Evolutionary conservation across 2,329 filamentous ascomycete genomes (phyloP).

Genomic region (Metarhizium anisopliae): DNA sequence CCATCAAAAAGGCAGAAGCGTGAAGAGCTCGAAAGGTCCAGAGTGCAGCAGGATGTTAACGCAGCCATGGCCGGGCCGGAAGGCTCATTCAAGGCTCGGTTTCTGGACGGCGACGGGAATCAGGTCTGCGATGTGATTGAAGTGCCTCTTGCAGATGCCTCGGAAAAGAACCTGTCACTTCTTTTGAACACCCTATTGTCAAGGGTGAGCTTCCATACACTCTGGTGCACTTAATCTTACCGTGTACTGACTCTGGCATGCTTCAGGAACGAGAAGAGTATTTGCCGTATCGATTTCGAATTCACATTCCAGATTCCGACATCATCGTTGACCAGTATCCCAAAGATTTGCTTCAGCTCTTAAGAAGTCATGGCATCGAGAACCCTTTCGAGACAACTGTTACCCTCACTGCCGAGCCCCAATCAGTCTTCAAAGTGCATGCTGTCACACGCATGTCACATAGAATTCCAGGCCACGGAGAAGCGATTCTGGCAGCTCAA

Average conservation of each 20-base stretch:
- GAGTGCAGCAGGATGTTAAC: constrained; percentile 66
- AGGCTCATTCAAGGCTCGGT: constrained; percentile 77
- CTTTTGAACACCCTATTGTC: constrained; percentile 78
- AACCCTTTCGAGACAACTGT: constrained; percentile 49
- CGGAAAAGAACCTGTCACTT: constrained; percentile 80
- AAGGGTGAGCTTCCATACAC: constrained; percentile 38
- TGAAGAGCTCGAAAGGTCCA: constrained; percentile 61
- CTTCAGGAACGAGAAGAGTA: constrained; percentile 46
- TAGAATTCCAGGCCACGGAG: constrained; percentile 81
- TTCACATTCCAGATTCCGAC: constrained; percentile 46
- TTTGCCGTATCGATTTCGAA: constrained; percentile 52
- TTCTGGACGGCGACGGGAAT: constrained; percentile 72
- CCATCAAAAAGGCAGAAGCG: constrained; percentile 82
- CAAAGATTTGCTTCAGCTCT: constrained; percentile 42
- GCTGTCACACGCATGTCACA: constrained; percentile 85
- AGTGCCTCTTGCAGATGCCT: constrained; percentile 76
- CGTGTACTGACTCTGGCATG: neutral
- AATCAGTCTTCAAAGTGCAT: constrained; percentile 89
- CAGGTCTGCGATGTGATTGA: constrained; percentile 60
- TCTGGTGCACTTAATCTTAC: neutral
- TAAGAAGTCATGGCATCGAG: constrained; percentile 46
- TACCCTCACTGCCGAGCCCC: constrained; percentile 58
- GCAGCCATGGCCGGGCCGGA: constrained; percentile 57
- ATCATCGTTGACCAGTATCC: constrained; percentile 48
- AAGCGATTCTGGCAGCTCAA: constrained; percentile 77